Evolutionary conservation across 2,329 filamentous ascomycete species (phyloP).

Genomic region (Penicillium sp.): DNA sequence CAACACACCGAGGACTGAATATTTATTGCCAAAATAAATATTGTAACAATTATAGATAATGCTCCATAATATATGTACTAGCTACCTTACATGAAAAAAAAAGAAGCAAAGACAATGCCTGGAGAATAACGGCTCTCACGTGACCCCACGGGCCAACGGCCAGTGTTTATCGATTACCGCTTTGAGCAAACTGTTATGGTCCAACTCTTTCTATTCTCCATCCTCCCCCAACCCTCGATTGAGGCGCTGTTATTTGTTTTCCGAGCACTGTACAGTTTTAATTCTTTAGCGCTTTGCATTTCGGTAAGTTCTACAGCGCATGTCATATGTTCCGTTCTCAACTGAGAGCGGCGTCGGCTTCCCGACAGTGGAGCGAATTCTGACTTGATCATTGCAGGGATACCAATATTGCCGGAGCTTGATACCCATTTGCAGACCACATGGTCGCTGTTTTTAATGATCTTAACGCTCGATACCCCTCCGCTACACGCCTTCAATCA

Average conservation of each 20-base stretch:
- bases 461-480: conserved; percentile 12
- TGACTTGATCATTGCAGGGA: conserved; percentile 25
- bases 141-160: conserved; percentile 15
- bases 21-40: too few species aligned
- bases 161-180: conserved; percentile 43
- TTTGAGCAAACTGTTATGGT: conserved; percentile 31
- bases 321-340: conserved; percentile 7
- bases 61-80: too few species aligned
- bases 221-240: conserved; percentile 17
- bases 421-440: conserved; percentile 22
- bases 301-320: conserved; percentile 13
- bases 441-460: conserved; percentile 17
- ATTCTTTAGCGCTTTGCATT: conserved; percentile 30
- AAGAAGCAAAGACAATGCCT: too few species aligned
- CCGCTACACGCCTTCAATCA: neutral
- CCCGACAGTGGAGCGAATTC: conserved; percentile 18
- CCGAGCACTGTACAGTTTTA: conserved; percentile 25
- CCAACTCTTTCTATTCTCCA: conserved; percentile 22
- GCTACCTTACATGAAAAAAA: too few species aligned
- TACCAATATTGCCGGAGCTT: conserved; percentile 25
- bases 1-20: too few species aligned
- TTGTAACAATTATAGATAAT: too few species aligned
- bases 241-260: conserved; percentile 18
- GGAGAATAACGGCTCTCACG: too few species aligned
- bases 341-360: conserved; percentile 12